Base-by-base conservation (phyloP, 2,329 filamentous ascomycete genomes). In the Ophiostoma himal-ulmi region DNA sequence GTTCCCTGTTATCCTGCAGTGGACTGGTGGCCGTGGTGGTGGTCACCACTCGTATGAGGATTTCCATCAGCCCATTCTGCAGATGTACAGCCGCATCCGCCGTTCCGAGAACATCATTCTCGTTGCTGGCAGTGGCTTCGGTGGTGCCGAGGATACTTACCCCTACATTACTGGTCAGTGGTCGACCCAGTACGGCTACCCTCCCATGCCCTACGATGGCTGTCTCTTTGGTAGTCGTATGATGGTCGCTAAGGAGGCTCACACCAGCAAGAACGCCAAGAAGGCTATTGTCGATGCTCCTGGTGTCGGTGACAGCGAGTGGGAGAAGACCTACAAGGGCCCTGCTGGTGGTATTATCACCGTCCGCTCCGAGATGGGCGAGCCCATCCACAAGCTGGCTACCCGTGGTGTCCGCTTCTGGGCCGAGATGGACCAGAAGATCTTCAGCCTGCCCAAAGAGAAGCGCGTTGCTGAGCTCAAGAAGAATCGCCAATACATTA, bases 371-470 rank as follows among this genome's bases (percentile, higher is more conserved):
- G 95, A 99, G 82, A 99, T 99, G 96, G 96, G 95, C 65, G 95
- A 99, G 84, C 96, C 95, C 6, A 99, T 99, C 73, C 95, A 99
- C 84, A 99, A 99, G 84, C 88, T 99, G 72, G 96, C 95, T 20
- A 99, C 95, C 67, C 91, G 96, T 71, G 95, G 95, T 86, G 94
- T 99, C 67, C 84, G 88, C 70, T 97, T 99, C 84, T 99, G 95
- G 95, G 90, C 93, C 68, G 96, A 99, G 82, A 97, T 99, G 93
- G 95, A 99, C 78, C 88, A 96, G 80, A 97, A 96, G 82, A 98
- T 99, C 77, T 99, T 99, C 84, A 91, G 89, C 78, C 83, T 99
- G 67, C 94, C 97, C 81, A 97, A 96, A 83, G 93, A 94, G 77
- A 97, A 97, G 85, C 90, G 93, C 60, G 84, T 97, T 30, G 86